These are phyloP conservation scores for Salix brachista DNA, from an alignment of 345 rosid species.

Conservation along the genomic window DNA sequence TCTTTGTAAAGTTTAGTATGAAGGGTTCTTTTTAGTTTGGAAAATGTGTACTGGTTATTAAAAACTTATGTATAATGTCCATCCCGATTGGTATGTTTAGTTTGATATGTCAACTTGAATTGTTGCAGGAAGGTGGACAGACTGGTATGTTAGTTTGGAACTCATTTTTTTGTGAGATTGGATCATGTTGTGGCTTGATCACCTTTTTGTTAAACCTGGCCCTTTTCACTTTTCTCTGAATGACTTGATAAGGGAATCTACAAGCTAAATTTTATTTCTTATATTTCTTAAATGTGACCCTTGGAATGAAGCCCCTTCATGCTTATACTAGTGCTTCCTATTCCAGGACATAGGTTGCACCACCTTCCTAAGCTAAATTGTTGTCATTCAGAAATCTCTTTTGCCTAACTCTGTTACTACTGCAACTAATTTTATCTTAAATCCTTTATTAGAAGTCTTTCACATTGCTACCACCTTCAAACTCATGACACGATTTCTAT, in stretches of 20 bases:
- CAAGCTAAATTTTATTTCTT: constrained; percentile 3
- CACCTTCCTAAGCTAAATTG: constrained; percentile 47
- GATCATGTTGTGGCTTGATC: constrained; percentile 25
- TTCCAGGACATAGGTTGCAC: constrained; percentile 37
- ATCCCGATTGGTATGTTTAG: constrained; percentile 11
- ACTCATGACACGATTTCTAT: constrained; percentile 57
- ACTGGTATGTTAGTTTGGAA: constrained; percentile 42
- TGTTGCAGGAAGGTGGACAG: constrained; percentile 38
- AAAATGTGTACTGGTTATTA: neutral
- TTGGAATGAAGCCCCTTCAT: constrained; percentile 29
- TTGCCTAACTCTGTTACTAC: constrained; percentile 40
- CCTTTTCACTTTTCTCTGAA: constrained; percentile 9
- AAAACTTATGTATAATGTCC: constrained; percentile 2
- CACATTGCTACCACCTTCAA: constrained; percentile 41
- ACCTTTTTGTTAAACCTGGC: constrained; percentile 19
- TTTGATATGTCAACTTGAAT: constrained; percentile 19
- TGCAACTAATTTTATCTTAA: constrained; percentile 32
- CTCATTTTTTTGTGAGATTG: constrained; percentile 30
- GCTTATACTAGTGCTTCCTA: constrained; percentile 33
- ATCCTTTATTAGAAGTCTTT: constrained; percentile 22
- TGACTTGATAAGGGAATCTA: constrained; percentile 18
- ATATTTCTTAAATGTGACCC: constrained; percentile 8
- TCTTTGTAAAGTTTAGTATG: neutral
- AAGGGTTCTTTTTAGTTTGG: neutral
- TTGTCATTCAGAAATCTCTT: constrained; percentile 39